Conservation (phyloP, 2,329 filamentous ascomycete genomes). For the Hypoxylon rubiginosum region DNA sequence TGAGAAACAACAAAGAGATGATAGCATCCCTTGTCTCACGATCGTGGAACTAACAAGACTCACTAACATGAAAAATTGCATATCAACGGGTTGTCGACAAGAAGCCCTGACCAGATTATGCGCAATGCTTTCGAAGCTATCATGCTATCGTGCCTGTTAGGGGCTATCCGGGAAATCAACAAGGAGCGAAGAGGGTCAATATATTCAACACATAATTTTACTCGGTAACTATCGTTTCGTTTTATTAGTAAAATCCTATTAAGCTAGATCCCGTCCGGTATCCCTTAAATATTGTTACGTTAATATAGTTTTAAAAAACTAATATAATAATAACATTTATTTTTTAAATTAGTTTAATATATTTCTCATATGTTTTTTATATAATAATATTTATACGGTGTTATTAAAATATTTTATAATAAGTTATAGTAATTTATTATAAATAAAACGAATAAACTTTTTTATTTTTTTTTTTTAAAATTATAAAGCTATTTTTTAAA, state of each 20-base stretch:
- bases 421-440: slow-evolving; percentile 11
- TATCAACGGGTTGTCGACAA: slow-evolving; percentile 14
- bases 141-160: slow-evolving; percentile 4
- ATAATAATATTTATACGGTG: slow-evolving; percentile 19
- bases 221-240: slow-evolving; percentile 12
- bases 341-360: slow-evolving; percentile 31
- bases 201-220: slow-evolving; percentile 11
- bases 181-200: slow-evolving; percentile 34
- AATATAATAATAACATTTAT: slow-evolving; percentile 37
- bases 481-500: no score
- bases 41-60: slow-evolving; percentile 16
- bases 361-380: slow-evolving; percentile 16
- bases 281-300: background rate
- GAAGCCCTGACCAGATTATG: slow-evolving; percentile 37
- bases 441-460: slow-evolving; percentile 26
- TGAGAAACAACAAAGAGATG: slow-evolving; percentile 11
- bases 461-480: slow-evolving; percentile 33
- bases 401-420: no score
- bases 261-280: background rate
- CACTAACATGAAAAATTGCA: slow-evolving; percentile 24
- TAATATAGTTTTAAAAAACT: background rate
- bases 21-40: slow-evolving; percentile 19
- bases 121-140: slow-evolving; percentile 32
- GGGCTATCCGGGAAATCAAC: slow-evolving; percentile 38
- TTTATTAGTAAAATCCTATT: slow-evolving; percentile 31